These are phyloP conservation scores for Centella asiatica DNA, from an alignment of 129 eudicot genomes.

Conservation along the genomic window DNA sequence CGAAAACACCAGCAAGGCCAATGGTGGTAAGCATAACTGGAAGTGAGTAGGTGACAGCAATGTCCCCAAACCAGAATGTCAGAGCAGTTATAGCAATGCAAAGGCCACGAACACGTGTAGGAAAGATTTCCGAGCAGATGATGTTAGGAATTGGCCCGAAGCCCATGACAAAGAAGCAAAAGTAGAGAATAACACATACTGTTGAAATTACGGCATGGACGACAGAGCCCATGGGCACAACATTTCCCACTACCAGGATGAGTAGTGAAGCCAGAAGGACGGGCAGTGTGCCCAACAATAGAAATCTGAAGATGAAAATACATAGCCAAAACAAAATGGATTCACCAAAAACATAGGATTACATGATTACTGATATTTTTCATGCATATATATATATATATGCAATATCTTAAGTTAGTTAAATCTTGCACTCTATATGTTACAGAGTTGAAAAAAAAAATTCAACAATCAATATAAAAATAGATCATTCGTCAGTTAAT, in stretches of 20 bases:
- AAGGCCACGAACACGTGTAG: conserved; percentile 83
- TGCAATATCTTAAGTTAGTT: neutral
- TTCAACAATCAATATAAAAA: too few relatives aligned
- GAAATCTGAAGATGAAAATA: conserved; percentile 35
- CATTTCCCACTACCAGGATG: conserved; percentile 53
- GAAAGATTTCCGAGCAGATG: conserved; percentile 86
- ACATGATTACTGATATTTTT: neutral
- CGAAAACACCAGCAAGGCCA: conserved; percentile 87
- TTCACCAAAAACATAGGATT: neutral
- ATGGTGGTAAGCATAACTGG: conserved; percentile 71
- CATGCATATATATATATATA: too few relatives aligned
- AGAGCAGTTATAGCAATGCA: conserved; percentile 93
- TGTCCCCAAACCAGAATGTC: conserved; percentile 77
- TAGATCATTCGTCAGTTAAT: too few relatives aligned
- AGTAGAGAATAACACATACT: conserved; percentile 61
- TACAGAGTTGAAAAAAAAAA: neutral
- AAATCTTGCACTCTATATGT: neutral
- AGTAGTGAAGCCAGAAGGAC: conserved; percentile 48
- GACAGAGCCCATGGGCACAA: conserved; percentile 33
- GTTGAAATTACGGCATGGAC: conserved; percentile 71
- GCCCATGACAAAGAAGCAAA: conserved; percentile 90
- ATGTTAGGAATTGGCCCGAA: conserved; percentile 94
- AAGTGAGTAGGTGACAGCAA: conserved; percentile 79
- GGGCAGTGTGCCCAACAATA: conserved; percentile 64
- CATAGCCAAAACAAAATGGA: too few relatives aligned